Percentiles rank a stretch among this genome's conserved stretches.
Conservation (phyloP, 805 yeast species). For the Clavispora phyllophila region DNA sequence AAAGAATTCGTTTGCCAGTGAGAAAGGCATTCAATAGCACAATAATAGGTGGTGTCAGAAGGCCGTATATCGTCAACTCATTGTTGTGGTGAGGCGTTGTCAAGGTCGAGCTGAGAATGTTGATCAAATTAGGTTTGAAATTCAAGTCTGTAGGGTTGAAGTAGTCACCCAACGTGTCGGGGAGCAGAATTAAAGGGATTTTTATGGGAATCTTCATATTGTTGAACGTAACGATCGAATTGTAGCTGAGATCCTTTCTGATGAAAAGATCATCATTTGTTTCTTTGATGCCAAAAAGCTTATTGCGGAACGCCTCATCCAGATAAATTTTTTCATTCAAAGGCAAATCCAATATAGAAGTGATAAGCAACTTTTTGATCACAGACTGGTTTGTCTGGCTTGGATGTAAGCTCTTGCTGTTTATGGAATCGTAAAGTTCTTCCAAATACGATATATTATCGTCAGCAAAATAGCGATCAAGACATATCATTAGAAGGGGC, state of each 20-base stretch:
- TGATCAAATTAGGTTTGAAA: conserved; percentile 34
- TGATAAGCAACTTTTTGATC: conserved; percentile 33
- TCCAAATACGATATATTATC: conserved; percentile 18
- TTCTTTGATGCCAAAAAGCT: conserved; percentile 25
- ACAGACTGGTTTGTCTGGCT: conserved; percentile 20
- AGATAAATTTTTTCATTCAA: conserved; percentile 36
- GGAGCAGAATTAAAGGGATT: conserved; percentile 37
- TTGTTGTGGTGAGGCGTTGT: conserved; percentile 33
- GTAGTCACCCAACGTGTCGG: conserved; percentile 41
- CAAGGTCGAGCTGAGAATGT: conserved; percentile 30
- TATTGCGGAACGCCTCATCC: conserved; percentile 35
- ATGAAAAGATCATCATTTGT: conserved; percentile 33
- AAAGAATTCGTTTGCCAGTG: conserved; percentile 36
- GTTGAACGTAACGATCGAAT: conserved; percentile 33
- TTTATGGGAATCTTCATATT: conserved; percentile 41
- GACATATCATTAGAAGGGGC: conserved; percentile 50
- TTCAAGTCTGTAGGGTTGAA: conserved; percentile 42
- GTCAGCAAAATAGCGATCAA: conserved; percentile 41
- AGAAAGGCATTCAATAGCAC: conserved; percentile 33
- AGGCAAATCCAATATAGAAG: conserved; percentile 40
- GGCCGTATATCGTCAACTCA: conserved; percentile 50
- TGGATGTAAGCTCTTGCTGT: conserved; percentile 24
- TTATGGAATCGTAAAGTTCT: conserved; percentile 28
- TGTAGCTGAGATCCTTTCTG: conserved; percentile 40
- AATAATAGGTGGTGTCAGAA: conserved; percentile 45